A percentile compares a stretch with the other conserved stretches of the same genome.
Evolutionary conservation across 2,329 filamentous ascomycete genomes (phyloP).

Genomic region (Colletotrichum trifolii): DNA sequence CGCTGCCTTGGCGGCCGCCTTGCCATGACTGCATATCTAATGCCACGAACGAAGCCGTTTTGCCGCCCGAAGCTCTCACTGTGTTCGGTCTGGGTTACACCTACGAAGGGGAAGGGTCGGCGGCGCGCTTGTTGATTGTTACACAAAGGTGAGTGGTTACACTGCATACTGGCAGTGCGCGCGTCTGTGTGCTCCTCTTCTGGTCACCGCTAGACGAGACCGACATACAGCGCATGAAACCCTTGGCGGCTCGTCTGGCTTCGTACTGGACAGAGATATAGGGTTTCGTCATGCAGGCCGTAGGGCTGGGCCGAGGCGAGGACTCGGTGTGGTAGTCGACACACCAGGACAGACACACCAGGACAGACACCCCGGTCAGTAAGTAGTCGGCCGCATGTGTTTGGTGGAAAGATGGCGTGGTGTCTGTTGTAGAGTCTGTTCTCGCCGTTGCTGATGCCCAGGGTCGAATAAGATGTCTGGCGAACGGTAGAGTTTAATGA

Average conservation of each 20-base stretch:
- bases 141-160: not conserved
- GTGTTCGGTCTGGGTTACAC: not conserved
- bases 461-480: too few relatives aligned
- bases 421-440: not conserved
- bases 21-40: constrained; percentile 17
- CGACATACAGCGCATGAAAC: not conserved
- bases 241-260: not conserved
- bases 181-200: not conserved
- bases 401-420: not conserved
- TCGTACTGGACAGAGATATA: too few relatives aligned
- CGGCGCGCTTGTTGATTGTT: not conserved
- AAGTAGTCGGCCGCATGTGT: not conserved
- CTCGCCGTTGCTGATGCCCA: too few relatives aligned
- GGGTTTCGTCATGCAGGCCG: constrained; percentile 3
- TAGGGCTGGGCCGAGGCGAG: constrained; percentile 29
- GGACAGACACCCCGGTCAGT: not conserved
- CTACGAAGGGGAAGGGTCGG: not conserved
- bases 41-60: too few relatives aligned
- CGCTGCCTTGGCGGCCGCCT: constrained; percentile 14
- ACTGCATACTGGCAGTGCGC: constrained; percentile 12
- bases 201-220: not conserved
- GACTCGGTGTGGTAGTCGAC: not conserved
- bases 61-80: too few relatives aligned
- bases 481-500: not conserved
- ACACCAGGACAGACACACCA: not conserved